Evolutionary conservation across 139 green algal species (phyloP), one percentile per base, ranked within the genome.

Genomic region (Chlorella sp.): DNA sequence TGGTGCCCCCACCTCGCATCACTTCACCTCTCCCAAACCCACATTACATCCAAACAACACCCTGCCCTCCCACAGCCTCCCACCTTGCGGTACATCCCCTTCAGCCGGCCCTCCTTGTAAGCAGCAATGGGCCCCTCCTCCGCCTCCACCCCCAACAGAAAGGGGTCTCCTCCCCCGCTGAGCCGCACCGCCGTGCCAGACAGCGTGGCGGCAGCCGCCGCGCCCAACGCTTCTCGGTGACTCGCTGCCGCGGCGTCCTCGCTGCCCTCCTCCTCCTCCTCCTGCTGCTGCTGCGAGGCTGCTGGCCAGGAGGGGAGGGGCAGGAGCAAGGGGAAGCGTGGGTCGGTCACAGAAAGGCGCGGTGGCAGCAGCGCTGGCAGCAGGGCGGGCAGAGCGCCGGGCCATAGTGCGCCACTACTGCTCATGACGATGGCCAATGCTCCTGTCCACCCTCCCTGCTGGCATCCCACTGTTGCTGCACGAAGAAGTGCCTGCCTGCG

Each of bases 61-160:
- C 9, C 40, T 40, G 34, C 42, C 9, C 30, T 4, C 80, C 1
- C 16, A 1, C 34, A 36, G 40, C 60, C 0, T 9, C 86, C 34
- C 28, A 69, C 87, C 87, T 89, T 85, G 48, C 95, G 92, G 82
- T 95, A 95, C 14, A 93, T 36, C 0, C 94, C 94, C 57, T 87
- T 83, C 21, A 91, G 16, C 15, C 94, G 81, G 0, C 94, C 91
- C 1, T 90, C 84, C 4, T 90, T 61, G 40, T 97, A 98, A 32
- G 92, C 85, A 0, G 80, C 91, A 1, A 93, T 32, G 0, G 95
- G 96, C 1, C 95, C 95, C 36, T 92, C 92, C n/a, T 30, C 57
- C 18, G 73, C 77, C 15, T 88, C 77, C 30, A 87, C 32, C 16
- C 37, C 37, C 11, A n/a, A 16, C 36, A 91, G 53, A 57, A 91